Evolutionary conservation across 495 filamentous ascomycete genomes (phyloP).

Genomic region (Penicillium subrubescens): DNA sequence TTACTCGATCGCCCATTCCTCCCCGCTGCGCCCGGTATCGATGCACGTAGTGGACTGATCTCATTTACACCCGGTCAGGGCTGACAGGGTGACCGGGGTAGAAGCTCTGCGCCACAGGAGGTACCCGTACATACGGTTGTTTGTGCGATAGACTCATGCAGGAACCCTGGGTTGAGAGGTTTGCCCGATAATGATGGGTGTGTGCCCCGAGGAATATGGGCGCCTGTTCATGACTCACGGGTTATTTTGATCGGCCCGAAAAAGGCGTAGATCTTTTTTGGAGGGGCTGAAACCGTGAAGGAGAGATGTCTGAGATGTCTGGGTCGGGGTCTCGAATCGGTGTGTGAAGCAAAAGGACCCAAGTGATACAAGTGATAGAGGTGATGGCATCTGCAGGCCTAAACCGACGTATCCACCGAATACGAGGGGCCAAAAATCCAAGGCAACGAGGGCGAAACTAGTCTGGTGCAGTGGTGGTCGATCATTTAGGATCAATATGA

Average conservation of each 20-base stretch:
- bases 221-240: constrained; percentile 15
- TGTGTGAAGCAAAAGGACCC: background rate
- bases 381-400: background rate
- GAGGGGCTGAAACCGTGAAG: background rate
- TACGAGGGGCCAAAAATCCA: background rate
- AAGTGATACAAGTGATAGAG: background rate
- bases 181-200: background rate
- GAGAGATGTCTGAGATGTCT: background rate
- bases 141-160: constrained; percentile 5
- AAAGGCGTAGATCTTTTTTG: background rate
- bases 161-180: constrained; percentile 7
- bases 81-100: background rate
- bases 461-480: background rate
- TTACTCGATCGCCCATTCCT: constrained; percentile 4
- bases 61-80: background rate
- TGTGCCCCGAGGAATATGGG: background rate
- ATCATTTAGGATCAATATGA: background rate
- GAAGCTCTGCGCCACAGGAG: constrained; percentile 8
- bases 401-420: background rate
- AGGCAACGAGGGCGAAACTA: background rate
- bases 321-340: background rate
- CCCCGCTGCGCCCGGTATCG: background rate
- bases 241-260: background rate
- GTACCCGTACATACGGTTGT: background rate
- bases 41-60: constrained; percentile 1